Evolutionary conservation across 805 yeast species (phyloP).

Genomic region (Schwanniomyces yamadae): DNA sequence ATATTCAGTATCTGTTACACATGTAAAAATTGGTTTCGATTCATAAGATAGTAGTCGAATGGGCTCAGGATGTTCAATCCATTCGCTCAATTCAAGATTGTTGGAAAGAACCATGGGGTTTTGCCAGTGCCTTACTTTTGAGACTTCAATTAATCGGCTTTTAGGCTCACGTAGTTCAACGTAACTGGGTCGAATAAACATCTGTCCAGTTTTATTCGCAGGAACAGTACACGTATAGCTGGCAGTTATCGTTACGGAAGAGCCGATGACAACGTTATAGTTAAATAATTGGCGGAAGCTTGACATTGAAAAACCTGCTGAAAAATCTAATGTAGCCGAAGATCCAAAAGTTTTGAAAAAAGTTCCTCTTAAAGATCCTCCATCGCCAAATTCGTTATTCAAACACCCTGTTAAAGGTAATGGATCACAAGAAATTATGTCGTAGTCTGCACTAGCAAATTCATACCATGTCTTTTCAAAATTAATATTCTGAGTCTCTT

Average conservation of each 20-base stretch:
- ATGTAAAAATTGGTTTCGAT: slow-evolving; percentile 15
- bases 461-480: slow-evolving; percentile 16
- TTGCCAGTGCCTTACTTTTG: slow-evolving; percentile 6
- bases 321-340: slow-evolving; percentile 12
- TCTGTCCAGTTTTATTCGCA: slow-evolving; percentile 20
- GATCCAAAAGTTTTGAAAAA: slow-evolving; percentile 14
- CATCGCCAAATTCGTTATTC: slow-evolving; percentile 16
- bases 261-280: slow-evolving; percentile 4
- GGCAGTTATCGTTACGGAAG: slow-evolving; percentile 10
- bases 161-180: slow-evolving; percentile 10
- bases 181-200: slow-evolving; percentile 18
- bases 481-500: too few species aligned
- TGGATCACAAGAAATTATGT: slow-evolving; percentile 8
- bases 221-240: slow-evolving; percentile 16
- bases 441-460: slow-evolving; percentile 5
- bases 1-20: slow-evolving; percentile 17
- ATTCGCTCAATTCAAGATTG: slow-evolving; percentile 6
- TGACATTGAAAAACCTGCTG: slow-evolving; percentile 6
- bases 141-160: slow-evolving; percentile 12
- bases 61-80: slow-evolving; percentile 5
- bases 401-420: slow-evolving; percentile 20
- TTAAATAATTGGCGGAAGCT: slow-evolving; percentile 3
- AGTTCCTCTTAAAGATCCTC: slow-evolving; percentile 17
- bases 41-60: slow-evolving; percentile 4
- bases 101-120: slow-evolving; percentile 3